These are phyloP conservation scores for Annulohypoxylon truncatum DNA, from an alignment of 2,329 filamentous ascomycete genomes.

Conservation along the genomic window DNA sequence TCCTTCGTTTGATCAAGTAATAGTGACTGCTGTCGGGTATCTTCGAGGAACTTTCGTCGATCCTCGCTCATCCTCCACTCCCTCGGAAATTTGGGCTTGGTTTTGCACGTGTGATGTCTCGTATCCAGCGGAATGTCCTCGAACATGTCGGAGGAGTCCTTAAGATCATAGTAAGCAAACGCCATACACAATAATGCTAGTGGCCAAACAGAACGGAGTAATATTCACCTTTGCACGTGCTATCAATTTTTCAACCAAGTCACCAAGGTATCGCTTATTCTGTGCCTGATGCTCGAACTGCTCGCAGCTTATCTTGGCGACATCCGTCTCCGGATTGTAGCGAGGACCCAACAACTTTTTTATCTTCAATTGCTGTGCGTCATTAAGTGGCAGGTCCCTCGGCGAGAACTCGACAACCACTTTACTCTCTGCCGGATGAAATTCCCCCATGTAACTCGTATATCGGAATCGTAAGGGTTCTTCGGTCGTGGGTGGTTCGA, in stretches of 20 bases:
- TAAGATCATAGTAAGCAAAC: conserved; percentile 24
- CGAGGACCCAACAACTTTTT: conserved; percentile 87
- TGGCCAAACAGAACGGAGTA: not conserved
- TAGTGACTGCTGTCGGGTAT: conserved; percentile 63
- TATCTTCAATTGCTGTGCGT: conserved; percentile 79
- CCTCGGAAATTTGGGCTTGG: conserved; percentile 77
- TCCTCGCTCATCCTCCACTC: conserved; percentile 84
- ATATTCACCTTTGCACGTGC: conserved; percentile 73
- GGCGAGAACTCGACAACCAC: conserved; percentile 92
- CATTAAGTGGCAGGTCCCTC: conserved; percentile 75
- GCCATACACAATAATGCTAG: not conserved
- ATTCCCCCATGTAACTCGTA: conserved; percentile 95
- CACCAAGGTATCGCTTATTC: conserved; percentile 94
- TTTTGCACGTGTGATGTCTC: conserved; percentile 80
- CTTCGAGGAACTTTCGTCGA: conserved; percentile 73
- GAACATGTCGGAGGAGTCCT: conserved; percentile 83
- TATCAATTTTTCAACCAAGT: conserved; percentile 79
- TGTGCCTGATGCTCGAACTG: conserved; percentile 88
- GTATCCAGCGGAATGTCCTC: conserved; percentile 90
- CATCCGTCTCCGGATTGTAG: conserved; percentile 85
- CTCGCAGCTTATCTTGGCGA: conserved; percentile 92
- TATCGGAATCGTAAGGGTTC: conserved; percentile 92
- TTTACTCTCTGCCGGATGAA: conserved; percentile 90
- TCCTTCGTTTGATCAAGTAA: conserved; percentile 66
- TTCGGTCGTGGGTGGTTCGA: conserved; percentile 73